These are phyloP conservation scores for Acacia confusa DNA, from an alignment of 306 rosid genomes.

Conservation along the genomic window DNA sequence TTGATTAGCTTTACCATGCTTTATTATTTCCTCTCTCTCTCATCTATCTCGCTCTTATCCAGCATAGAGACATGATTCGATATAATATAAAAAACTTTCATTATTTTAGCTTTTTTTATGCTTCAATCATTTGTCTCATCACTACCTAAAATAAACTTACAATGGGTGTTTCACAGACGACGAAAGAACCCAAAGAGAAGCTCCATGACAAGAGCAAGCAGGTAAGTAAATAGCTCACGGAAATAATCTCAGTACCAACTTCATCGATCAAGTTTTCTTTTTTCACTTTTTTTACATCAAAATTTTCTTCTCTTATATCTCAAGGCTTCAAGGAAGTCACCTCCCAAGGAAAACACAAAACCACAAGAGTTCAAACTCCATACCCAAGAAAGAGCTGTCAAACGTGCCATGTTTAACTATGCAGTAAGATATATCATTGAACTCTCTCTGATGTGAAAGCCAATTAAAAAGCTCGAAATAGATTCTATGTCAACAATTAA, in stretches of 20 bases:
- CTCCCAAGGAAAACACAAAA: slow-evolving; percentile 65
- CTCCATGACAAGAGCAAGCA: slow-evolving; percentile 47
- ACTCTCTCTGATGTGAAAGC: background rate
- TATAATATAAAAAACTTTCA: background rate
- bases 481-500: slow-evolving; percentile 2
- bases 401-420: slow-evolving; percentile 89
- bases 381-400: slow-evolving; percentile 84
- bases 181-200: slow-evolving; percentile 54
- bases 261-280: background rate
- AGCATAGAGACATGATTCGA: slow-evolving; percentile 6
- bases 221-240: slow-evolving; percentile 23
- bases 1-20: slow-evolving; percentile 1
- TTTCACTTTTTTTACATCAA: background rate
- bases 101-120: slow-evolving; percentile 2
- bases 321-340: slow-evolving; percentile 56
- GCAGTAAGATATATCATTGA: slow-evolving; percentile 44
- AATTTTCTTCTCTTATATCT: slow-evolving; percentile 7
- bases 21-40: background rate
- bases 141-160: slow-evolving; percentile 12
- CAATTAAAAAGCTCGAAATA: background rate
- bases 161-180: slow-evolving; percentile 50
- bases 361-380: slow-evolving; percentile 82
- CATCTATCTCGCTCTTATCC: slow-evolving; percentile 14
- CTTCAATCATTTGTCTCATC: slow-evolving; percentile 28
- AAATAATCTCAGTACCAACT: background rate